Percentiles rank a stretch among this genome's conserved stretches.
phyloP scores from a whole-genome alignment of 495 filamentous ascomycete genomes.

The Aspergillus heteromorphus region DNA sequence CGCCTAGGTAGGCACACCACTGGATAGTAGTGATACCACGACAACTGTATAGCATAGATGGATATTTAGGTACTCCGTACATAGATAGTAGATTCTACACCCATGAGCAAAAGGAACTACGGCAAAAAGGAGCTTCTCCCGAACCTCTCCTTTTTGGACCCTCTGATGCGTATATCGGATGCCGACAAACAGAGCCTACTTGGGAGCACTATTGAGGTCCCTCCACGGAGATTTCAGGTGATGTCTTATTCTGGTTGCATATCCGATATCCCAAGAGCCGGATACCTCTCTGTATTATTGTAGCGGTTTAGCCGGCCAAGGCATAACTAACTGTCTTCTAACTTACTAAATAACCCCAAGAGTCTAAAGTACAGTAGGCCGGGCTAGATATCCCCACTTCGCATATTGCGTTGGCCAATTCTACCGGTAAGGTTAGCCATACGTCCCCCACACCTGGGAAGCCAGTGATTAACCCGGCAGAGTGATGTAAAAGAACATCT shows the following conservation, averaged over 20 bases:
- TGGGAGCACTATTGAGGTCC: background rate
- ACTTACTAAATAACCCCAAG: too few relatives aligned
- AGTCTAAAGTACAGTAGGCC: background rate
- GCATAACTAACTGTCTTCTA: too few relatives aligned
- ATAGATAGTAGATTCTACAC: too few relatives aligned
- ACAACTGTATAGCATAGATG: too few relatives aligned
- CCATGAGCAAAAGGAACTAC: too few relatives aligned
- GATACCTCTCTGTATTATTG: background rate
- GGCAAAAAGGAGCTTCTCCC: background rate
- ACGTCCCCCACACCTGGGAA: background rate
- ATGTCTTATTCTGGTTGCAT: background rate
- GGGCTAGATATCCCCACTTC: background rate
- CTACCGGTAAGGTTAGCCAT: background rate
- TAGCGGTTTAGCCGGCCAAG: too few relatives aligned
- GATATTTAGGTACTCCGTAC: too few relatives aligned
- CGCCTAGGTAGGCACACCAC: background rate
- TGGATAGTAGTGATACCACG: background rate
- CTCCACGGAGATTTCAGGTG: background rate
- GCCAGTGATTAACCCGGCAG: background rate
- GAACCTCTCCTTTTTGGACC: background rate
- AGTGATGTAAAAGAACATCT: background rate
- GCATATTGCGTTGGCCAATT: background rate
- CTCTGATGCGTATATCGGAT: background rate
- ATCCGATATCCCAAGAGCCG: background rate
- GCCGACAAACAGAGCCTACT: background rate